Evolutionary conservation across 2,329 filamentous ascomycete species (phyloP).

Genomic region (Arthrinium phaeospermum): DNA sequence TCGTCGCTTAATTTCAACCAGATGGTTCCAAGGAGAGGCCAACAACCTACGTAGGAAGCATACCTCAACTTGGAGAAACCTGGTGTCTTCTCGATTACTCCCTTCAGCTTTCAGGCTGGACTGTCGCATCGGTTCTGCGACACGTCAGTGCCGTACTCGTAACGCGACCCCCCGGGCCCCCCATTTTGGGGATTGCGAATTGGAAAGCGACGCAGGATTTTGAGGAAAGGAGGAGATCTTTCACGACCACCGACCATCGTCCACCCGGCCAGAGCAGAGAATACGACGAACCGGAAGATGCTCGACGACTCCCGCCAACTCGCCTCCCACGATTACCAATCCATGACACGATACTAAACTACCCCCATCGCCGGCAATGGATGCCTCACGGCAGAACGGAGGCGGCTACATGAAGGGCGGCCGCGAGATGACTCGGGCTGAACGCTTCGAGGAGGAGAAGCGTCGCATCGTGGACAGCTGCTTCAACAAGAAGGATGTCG

Average conservation of each 20-base stretch:
- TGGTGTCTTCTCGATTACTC: background rate
- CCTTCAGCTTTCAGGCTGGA: background rate
- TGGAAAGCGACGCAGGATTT: conserved; percentile 1
- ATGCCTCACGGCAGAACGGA: conserved; percentile 25
- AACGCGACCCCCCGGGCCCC: background rate
- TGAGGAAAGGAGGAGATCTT: background rate
- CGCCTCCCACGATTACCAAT: background rate
- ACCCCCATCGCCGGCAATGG: conserved; percentile 21
- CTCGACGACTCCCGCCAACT: background rate
- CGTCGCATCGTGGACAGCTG: conserved; percentile 91
- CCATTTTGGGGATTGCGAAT: conserved; percentile 13
- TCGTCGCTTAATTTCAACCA: background rate
- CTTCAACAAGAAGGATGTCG: conserved; percentile 86
- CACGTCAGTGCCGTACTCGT: conserved; percentile 7
- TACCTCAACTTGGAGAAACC: background rate
- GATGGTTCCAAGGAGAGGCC: background rate
- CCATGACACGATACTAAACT: conserved; percentile 20
- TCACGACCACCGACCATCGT: background rate
- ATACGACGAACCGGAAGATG: conserved; percentile 7
- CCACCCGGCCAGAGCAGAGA: background rate
- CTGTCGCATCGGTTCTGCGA: conserved; percentile 8
- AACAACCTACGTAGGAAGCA: conserved; percentile 1
- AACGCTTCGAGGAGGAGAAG: conserved; percentile 97
- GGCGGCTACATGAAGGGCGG: conserved; percentile 26
- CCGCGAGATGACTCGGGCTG: conserved; percentile 61